phyloP scores from a whole-genome alignment of 2,329 filamentous ascomycete species.

The Paecilomyces sp. region DNA sequence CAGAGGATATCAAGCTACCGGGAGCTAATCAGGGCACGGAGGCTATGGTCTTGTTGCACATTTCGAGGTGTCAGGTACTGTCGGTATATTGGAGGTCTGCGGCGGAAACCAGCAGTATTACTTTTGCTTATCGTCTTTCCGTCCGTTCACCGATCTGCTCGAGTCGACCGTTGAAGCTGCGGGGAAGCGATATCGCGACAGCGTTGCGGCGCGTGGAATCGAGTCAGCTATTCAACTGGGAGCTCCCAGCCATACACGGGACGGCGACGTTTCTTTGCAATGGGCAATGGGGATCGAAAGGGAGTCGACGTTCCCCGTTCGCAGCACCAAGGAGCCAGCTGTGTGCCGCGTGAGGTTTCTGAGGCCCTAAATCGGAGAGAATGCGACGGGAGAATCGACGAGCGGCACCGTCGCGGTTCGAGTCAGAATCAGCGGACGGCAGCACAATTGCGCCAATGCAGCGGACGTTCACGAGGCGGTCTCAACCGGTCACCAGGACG shows the following conservation, averaged over 20 bases:
- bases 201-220: background rate
- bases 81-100: background rate
- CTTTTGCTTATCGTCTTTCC: background rate
- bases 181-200: background rate
- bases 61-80: constrained; percentile 11
- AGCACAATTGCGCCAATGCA: background rate
- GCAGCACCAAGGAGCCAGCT: background rate
- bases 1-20: constrained; percentile 15
- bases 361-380: background rate
- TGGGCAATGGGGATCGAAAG: background rate
- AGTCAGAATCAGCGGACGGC: background rate
- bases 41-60: constrained; percentile 19
- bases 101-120: background rate
- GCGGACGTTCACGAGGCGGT: background rate
- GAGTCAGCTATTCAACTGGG: background rate
- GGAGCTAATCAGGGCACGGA: constrained; percentile 24
- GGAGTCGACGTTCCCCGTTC: background rate
- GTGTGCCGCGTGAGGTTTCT: background rate
- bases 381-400: background rate
- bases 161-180: background rate
- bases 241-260: background rate
- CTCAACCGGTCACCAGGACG: background rate
- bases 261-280: background rate
- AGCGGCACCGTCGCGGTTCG: background rate
- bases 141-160: background rate